phyloP scores from a whole-genome alignment of 257 asterid species.

The Solanum rostratum region DNA sequence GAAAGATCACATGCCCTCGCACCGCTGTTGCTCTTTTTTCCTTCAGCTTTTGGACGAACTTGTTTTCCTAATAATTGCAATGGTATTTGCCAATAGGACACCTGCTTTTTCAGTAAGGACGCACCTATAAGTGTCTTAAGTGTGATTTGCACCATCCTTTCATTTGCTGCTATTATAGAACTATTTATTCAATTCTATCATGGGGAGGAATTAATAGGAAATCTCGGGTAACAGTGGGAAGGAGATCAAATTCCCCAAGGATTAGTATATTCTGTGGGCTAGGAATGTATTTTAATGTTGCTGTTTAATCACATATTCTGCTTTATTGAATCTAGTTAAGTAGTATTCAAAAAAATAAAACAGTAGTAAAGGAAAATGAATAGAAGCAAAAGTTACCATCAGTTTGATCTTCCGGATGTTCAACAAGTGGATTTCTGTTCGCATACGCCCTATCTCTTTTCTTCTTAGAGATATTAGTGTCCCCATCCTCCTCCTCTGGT shows the following conservation, averaged over 20 bases:
- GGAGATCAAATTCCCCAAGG: background rate
- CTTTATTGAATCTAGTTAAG: background rate
- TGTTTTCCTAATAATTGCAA: too few relatives aligned
- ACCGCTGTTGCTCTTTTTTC: background rate
- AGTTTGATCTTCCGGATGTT: conserved; percentile 72
- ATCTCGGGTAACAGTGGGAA: background rate
- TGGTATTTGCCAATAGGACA: too few relatives aligned
- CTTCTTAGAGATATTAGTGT: background rate
- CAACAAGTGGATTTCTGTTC: conserved; percentile 47
- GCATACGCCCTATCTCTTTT: background rate
- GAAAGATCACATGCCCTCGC: background rate
- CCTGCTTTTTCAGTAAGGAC: too few relatives aligned
- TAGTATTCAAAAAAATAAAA: too few relatives aligned
- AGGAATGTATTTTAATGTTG: too few relatives aligned
- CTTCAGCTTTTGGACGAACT: too few relatives aligned
- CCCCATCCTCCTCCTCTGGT: conserved; percentile 9
- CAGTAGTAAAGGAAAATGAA: background rate
- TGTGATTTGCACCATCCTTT: too few relatives aligned
- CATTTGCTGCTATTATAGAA: too few relatives aligned
- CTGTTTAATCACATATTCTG: background rate
- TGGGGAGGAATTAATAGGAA: too few relatives aligned
- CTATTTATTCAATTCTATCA: too few relatives aligned
- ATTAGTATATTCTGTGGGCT: background rate
- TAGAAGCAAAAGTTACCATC: conserved; percentile 25
- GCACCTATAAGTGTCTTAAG: too few relatives aligned